A percentile compares a stretch with the other conserved stretches of the same genome.
Evolutionary conservation across 179 eudicot species (phyloP).

Genomic region (Beta macrorhiza): DNA sequence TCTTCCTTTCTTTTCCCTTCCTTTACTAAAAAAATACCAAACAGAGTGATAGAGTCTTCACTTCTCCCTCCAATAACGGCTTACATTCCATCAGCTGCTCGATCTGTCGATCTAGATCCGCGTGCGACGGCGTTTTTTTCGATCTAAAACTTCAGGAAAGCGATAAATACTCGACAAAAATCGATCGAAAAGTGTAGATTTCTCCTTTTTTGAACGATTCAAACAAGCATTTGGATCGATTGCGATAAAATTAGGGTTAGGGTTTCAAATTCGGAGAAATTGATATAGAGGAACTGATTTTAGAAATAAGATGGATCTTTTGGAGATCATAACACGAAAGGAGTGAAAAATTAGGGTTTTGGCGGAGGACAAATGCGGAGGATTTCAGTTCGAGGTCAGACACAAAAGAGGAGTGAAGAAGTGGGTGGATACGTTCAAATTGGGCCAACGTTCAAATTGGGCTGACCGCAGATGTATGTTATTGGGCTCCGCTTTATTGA

Average conservation of each 20-base stretch:
- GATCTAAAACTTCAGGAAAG: neutral
- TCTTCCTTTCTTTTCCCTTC: too few relatives aligned
- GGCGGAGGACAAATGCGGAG: too few relatives aligned
- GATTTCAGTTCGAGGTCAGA: too few relatives aligned
- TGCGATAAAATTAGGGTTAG: conserved; percentile 23
- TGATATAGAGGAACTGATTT: neutral
- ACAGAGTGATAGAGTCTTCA: conserved; percentile 66
- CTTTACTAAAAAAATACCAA: too few relatives aligned
- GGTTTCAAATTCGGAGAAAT: conserved; percentile 21
- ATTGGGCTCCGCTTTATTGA: too few relatives aligned
- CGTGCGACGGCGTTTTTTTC: conserved; percentile 59
- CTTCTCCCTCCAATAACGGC: conserved; percentile 66
- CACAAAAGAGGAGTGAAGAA: too few relatives aligned
- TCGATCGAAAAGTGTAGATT: neutral
- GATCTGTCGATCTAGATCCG: conserved; percentile 85
- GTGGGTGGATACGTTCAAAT: too few relatives aligned
- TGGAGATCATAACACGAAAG: conserved; percentile 15
- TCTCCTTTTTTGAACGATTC: neutral
- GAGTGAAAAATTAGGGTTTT: too few relatives aligned
- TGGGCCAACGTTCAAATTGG: too few relatives aligned
- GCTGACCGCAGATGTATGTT: too few relatives aligned
- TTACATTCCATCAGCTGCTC: conserved; percentile 87
- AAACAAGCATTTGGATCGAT: conserved; percentile 6
- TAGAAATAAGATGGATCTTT: neutral
- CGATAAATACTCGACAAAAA: neutral